phyloP scores from a whole-genome alignment of 1,284 basidiomycete genomes.

The Ganoderma lingzhi region DNA sequence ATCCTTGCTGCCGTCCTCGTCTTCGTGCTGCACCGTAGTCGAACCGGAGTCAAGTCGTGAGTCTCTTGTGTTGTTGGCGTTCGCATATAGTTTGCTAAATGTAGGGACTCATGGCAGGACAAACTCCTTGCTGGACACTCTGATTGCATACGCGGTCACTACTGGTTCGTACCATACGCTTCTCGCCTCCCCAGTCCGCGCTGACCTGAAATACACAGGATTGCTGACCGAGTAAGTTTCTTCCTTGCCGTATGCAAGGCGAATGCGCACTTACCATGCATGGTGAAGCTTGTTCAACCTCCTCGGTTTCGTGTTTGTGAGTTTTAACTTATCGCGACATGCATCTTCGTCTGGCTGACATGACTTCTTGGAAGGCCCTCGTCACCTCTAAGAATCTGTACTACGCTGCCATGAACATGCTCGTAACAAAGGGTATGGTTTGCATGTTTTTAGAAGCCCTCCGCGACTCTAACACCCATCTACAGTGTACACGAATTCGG shows the following conservation, averaged over 20 bases:
- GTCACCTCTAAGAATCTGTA: not conserved
- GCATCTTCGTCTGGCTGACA: not conserved
- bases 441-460: not conserved
- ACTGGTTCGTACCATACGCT: too few species aligned
- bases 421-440: not conserved
- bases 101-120: too few species aligned
- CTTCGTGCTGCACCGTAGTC: not conserved
- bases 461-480: not conserved
- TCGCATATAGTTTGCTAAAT: too few species aligned
- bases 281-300: not conserved
- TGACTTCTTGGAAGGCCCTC: not conserved
- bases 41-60: not conserved
- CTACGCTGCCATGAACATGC: not conserved
- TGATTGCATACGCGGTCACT: too few species aligned
- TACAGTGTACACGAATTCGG: not conserved
- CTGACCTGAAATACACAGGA: too few species aligned
- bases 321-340: not conserved
- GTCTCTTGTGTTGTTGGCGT: not conserved
- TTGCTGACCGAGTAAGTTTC: not conserved
- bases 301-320: not conserved
- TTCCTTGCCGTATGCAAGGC: not conserved
- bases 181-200: too few species aligned
- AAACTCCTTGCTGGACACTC: too few species aligned
- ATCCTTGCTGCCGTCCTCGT: not conserved
- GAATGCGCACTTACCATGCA: not conserved